A percentile compares a stretch with the other conserved stretches of the same genome.
phyloP scores from a whole-genome alignment of 2,329 filamentous ascomycete species.

The Sporothrix variecibatus region DNA sequence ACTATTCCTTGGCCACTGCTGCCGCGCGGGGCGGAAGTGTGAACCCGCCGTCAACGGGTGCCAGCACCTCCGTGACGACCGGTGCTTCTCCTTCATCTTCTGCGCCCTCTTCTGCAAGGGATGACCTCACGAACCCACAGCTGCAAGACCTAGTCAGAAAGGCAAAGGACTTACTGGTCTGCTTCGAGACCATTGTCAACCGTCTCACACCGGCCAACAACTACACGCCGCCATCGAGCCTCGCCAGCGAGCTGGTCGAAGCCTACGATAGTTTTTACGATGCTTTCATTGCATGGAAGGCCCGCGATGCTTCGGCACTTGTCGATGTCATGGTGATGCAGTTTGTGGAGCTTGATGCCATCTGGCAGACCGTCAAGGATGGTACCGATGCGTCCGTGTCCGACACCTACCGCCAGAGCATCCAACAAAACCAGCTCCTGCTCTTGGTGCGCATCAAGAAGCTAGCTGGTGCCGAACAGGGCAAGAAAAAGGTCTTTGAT shows the following conservation, averaged over 20 bases:
- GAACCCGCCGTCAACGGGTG: background rate
- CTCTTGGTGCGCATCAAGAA: slow-evolving; percentile 78
- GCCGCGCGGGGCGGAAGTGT: background rate
- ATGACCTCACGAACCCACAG: slow-evolving; percentile 62
- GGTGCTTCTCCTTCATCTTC: background rate
- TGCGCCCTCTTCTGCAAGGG: slow-evolving; percentile 42
- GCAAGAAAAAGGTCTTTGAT: slow-evolving; percentile 71
- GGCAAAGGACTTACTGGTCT: slow-evolving; percentile 73
- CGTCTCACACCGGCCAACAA: slow-evolving; percentile 66
- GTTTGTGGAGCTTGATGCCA: slow-evolving; percentile 81
- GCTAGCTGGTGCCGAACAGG: slow-evolving; percentile 69
- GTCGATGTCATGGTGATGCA: slow-evolving; percentile 85
- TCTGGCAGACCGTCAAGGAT: slow-evolving; percentile 81
- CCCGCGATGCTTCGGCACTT: slow-evolving; percentile 73
- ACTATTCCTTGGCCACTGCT: background rate
- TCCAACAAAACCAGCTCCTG: slow-evolving; percentile 78
- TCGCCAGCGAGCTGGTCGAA: slow-evolving; percentile 65
- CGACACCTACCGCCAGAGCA: slow-evolving; percentile 75
- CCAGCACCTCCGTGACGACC: background rate
- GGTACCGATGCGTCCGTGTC: slow-evolving; percentile 72
- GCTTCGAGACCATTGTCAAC: slow-evolving; percentile 73
- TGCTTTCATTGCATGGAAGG: slow-evolving; percentile 82
- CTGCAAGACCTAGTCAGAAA: slow-evolving; percentile 74
- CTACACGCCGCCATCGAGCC: slow-evolving; percentile 64
- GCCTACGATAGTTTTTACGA: slow-evolving; percentile 74